Base-by-base conservation (phyloP, 768 basidiomycete species). In the Russula ochroleuca region DNA sequence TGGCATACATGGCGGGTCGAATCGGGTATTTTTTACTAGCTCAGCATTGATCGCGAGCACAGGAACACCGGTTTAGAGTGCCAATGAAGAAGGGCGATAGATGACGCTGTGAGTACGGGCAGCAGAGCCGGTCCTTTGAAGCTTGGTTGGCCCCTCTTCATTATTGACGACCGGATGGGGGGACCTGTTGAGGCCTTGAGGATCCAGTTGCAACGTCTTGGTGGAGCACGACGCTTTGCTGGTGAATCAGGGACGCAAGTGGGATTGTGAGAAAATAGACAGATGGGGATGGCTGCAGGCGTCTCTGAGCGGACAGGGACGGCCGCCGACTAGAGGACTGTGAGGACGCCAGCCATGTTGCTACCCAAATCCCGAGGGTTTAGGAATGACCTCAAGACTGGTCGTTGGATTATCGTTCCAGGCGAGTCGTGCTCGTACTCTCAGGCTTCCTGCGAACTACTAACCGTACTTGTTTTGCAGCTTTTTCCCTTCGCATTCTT, bases 331-430 rank as follows among this genome's bases (percentile, higher is more conserved):
- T 28, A 33, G 13, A 28, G 23, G 23, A 33, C 28, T 28, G 28
- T 28, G 6, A 55, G 17, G 3, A 23, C 57, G 45, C 28, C 28
- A 28, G 86, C 72, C 85, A 87, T 49, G 49, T 35, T 28, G 69
- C 61, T 70, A 2, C 70, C 68, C 8, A 45, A 63, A 40, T 72
- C 72, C 6, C 49, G 50, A 15, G 81, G 81, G 0, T 72, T 87
- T 35, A 75, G 82, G 83, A 73, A 78, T 71, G 79, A 87, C 72
- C 64, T 86, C 67, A 75, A 63, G 68, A 78, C 81, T 0, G 72
- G 79, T 15, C 78, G 83, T 68, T 96, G 94, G 94, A 85, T 86
- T 60, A 74, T 88, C 19, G 78, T 88, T 21, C 92, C 93, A 9
- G 72, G 92, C 88, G 55, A 59, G 82, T 28, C 28, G 78, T 13